Evolutionary conservation across 2,329 filamentous ascomycete genomes (phyloP).

Genomic region (Aaosphaeria pasadenensis): DNA sequence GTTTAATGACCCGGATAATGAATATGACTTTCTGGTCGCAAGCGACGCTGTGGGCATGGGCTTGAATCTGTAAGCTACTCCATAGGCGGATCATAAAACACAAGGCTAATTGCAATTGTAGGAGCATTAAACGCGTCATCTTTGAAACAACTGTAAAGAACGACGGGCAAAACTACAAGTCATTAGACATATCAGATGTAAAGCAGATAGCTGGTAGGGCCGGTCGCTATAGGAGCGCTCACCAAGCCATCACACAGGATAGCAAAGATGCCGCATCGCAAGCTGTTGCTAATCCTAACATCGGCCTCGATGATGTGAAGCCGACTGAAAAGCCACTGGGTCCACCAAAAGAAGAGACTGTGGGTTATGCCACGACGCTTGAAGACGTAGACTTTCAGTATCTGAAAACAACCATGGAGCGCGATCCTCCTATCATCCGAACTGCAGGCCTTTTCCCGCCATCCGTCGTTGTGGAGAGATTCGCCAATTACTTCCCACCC

Average conservation of each 20-base stretch:
- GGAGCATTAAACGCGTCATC: constrained; percentile 80
- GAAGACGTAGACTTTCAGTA: constrained; percentile 64
- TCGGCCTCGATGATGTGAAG: constrained; percentile 16
- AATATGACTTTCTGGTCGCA: constrained; percentile 91
- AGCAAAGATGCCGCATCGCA: constrained; percentile 5
- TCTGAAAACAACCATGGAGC: constrained; percentile 61
- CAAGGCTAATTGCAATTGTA: constrained; percentile 25
- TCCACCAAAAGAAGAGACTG: constrained; percentile 19
- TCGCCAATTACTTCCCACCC: constrained; percentile 77
- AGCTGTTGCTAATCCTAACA: constrained; percentile 7
- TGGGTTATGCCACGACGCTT: constrained; percentile 78
- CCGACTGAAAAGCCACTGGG: constrained; percentile 2
- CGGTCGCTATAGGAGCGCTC: constrained; percentile 76
- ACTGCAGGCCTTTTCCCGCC: constrained; percentile 75
- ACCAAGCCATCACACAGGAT: constrained; percentile 46
- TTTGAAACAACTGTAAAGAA: constrained; percentile 78
- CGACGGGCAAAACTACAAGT: constrained; percentile 56
- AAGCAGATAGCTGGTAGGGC: constrained; percentile 95
- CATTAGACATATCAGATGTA: constrained; percentile 70
- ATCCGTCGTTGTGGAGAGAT: constrained; percentile 66
- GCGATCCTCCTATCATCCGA: constrained; percentile 63
- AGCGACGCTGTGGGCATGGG: constrained; percentile 98
- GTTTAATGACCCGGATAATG: constrained; percentile 93
- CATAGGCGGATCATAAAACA: background rate
- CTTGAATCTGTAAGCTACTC: constrained; percentile 68